Percentiles rank a stretch among this genome's conserved stretches.
These are phyloP conservation scores for Stagonosporopsis vannaccii DNA, from an alignment of 2,329 filamentous ascomycete genomes.

Conservation along the genomic window DNA sequence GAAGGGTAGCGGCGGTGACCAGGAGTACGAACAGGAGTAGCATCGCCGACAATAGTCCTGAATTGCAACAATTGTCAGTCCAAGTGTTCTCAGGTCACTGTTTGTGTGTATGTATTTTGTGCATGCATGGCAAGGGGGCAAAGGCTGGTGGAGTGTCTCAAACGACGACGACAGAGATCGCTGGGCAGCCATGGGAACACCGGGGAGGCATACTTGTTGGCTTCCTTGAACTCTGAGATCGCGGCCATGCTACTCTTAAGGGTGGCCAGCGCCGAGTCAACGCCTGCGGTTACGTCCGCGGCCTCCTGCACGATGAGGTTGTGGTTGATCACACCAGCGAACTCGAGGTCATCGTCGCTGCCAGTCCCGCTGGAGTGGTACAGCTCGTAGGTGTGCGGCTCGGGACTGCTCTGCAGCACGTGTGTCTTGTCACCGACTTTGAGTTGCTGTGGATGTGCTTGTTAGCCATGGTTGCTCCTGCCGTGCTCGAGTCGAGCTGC, in stretches of 20 bases:
- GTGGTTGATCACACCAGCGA: constrained; percentile 65
- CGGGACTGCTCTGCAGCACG: constrained; percentile 60
- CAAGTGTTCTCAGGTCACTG: constrained; percentile 23
- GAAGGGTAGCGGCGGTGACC: constrained; percentile 48
- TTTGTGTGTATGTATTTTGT: constrained; percentile 1
- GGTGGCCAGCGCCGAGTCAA: constrained; percentile 66
- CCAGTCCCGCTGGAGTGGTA: constrained; percentile 56
- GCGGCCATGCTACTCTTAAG: constrained; percentile 67
- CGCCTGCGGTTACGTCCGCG: constrained; percentile 61
- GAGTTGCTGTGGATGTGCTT: constrained; percentile 55
- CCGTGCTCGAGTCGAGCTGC: constrained; percentile 18
- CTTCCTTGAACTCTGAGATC: constrained; percentile 66
- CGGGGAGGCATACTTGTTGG: constrained; percentile 59
- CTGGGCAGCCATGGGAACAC: constrained; percentile 34
- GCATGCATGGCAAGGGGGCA: constrained; percentile 10
- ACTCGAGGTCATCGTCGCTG: constrained; percentile 57
- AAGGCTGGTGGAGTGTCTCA: constrained; percentile 22
- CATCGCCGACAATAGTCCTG: constrained; percentile 49
- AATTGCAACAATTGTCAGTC: constrained; percentile 41
- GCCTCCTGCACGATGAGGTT: constrained; percentile 62
- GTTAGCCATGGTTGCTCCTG: constrained; percentile 40
- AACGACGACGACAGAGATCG: constrained; percentile 26
- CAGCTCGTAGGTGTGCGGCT: constrained; percentile 65
- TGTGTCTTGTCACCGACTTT: constrained; percentile 65
- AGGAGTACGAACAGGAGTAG: constrained; percentile 41